Percentiles rank a stretch among this genome's conserved stretches.
phyloP scores from a whole-genome alignment of 768 basidiomycete species.

The Baorangia bicolor region DNA sequence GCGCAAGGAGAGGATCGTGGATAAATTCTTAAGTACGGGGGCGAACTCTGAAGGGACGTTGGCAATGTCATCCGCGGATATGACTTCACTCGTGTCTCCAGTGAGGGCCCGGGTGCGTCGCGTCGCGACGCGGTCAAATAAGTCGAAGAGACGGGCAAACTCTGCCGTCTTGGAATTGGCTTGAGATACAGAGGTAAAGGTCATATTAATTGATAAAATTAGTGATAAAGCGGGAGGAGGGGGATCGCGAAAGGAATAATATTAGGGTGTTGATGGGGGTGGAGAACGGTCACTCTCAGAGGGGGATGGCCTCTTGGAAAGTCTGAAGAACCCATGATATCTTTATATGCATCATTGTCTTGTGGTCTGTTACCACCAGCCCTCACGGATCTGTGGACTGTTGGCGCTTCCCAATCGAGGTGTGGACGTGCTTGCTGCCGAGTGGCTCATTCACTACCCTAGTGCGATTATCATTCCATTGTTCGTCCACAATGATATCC shows the following conservation, averaged over 20 bases:
- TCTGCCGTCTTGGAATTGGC: conserved; percentile 46
- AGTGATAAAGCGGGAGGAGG: not conserved
- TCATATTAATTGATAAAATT: conserved; percentile 19
- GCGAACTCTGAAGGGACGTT: conserved; percentile 30
- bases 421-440: conserved; percentile 16
- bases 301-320: conserved; percentile 1
- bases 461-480: conserved; percentile 4
- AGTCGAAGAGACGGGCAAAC: conserved; percentile 51
- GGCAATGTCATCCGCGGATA: conserved; percentile 32
- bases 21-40: conserved; percentile 39
- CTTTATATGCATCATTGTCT: conserved; percentile 20
- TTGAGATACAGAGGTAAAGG: conserved; percentile 16
- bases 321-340: not conserved
- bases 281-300: not conserved
- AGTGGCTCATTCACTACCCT: conserved; percentile 23
- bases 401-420: not conserved
- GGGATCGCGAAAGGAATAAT: not conserved
- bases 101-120: conserved; percentile 35
- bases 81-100: conserved; percentile 15
- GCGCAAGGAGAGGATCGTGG: conserved; percentile 33
- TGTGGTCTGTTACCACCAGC: conserved; percentile 14
- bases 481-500: conserved; percentile 11
- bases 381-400: not conserved
- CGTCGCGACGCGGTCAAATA: conserved; percentile 54
- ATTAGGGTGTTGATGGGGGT: not conserved